Base-by-base conservation (phyloP, 257 asterid species). In the Verbena officinalis region DNA sequence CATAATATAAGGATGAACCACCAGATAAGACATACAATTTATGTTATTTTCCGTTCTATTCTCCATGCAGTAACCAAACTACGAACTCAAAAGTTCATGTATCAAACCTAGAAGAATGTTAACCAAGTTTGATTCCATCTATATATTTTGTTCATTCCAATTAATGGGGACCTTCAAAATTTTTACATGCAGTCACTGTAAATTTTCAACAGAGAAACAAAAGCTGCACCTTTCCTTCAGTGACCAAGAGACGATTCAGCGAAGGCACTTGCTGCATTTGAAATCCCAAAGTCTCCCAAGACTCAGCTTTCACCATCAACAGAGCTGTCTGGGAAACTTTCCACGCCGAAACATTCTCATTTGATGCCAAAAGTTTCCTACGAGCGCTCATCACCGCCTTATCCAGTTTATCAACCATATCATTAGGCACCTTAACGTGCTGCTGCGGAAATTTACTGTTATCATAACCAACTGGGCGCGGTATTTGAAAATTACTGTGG, bases 221-320 rank as follows among this genome's bases (percentile, higher is more conserved):
- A 33, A 34, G 21, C 40, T 15, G 16, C 65, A 93, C 99, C 96
- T 93, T 90, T 39, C 85, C 91, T 80, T 90, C 99, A 4, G 73
- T 80, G 43, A 49, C 74, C 20, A 83, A 55, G 46, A 88, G 85
- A 45, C 66, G 68, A 46, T 75, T 77, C 56, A 93, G 77, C 15
- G 96, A 80, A 59, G 99, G 97, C 51, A 88, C 86, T 71, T 81
- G 89, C 81, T 88, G 94, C 89, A 93, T 77, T 51, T 74, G 84
- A 70, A 80, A 68, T 36, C 99, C 96, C 73, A 90, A 83, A 38
- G 90, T 81, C 73, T 84, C 95, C 97, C 95, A 93, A 2, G 99
- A 86, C 58, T 79, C 86, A 23, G 81, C 89, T 62, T 83, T 66
- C 24, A 90, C 73, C 53, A 56, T 64, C 77, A 73, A 49, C 64